These are phyloP conservation scores for Cytospora piceicola DNA, from an alignment of 2,329 filamentous ascomycete genomes.

Conservation along the genomic window DNA sequence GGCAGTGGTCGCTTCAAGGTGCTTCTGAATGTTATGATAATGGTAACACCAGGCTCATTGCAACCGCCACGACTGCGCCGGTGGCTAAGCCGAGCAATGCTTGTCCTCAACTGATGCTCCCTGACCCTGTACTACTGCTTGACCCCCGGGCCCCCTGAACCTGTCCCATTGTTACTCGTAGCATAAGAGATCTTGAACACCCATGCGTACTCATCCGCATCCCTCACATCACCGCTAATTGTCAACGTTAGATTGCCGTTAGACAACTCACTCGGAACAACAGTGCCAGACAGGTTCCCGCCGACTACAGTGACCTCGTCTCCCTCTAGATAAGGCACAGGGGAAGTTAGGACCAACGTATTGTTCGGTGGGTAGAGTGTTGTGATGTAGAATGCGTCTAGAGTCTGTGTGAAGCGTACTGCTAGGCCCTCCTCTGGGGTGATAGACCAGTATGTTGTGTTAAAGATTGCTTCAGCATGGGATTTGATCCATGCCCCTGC, in stretches of 20 bases:
- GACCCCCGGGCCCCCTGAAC: too few relatives aligned
- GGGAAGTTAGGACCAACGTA: conserved; percentile 46
- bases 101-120: too few relatives aligned
- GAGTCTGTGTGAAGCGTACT: conserved; percentile 56
- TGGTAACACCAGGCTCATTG: too few relatives aligned
- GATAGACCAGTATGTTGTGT: conserved; percentile 59
- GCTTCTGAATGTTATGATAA: too few relatives aligned
- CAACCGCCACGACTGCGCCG: too few relatives aligned
- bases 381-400: conserved; percentile 57
- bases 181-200: conserved; percentile 38
- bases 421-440: conserved; percentile 46
- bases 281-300: conserved; percentile 34
- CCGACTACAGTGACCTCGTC: conserved; percentile 52
- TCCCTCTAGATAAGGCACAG: conserved; percentile 51
- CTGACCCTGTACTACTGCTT: background rate
- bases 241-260: conserved; percentile 38
- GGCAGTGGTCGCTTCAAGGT: too few relatives aligned
- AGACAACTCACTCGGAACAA: conserved; percentile 31
- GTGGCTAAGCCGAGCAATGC: too few relatives aligned
- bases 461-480: conserved; percentile 60
- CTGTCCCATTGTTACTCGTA: background rate
- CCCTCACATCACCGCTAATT: conserved; percentile 39
- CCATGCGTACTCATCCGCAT: conserved; percentile 46
- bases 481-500: conserved; percentile 58
- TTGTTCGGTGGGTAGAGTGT: conserved; percentile 48